Percentiles rank a stretch among this genome's conserved stretches.
Conservation (phyloP, 257 asterid species). For the Ilex asprella region DNA sequence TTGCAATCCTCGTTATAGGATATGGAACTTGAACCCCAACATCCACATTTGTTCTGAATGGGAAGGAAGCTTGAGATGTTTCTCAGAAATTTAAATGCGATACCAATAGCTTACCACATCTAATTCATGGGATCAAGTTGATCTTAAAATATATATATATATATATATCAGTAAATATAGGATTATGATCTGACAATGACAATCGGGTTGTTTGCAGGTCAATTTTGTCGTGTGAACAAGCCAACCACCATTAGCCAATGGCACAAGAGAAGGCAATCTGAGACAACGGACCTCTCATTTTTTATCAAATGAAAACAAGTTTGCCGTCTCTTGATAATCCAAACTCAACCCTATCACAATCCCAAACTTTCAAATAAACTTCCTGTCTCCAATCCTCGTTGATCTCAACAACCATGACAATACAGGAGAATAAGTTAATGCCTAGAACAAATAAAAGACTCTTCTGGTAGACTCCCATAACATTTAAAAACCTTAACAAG, state of each 20-base stretch:
- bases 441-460: conserved; percentile 3
- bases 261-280: background rate
- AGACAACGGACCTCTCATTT: background rate
- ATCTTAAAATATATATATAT: too few species aligned
- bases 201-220: conserved; percentile 1
- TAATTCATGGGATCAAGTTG: too few species aligned
- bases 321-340: conserved; percentile 54
- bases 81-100: too few species aligned
- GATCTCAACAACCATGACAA: conserved; percentile 13
- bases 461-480: background rate
- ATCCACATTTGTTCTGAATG: too few species aligned
- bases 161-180: too few species aligned
- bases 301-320: conserved; percentile 8
- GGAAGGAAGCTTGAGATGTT: too few species aligned
- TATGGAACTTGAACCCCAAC: too few species aligned
- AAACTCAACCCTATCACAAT: conserved; percentile 22
- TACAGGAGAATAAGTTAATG: conserved; percentile 10
- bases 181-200: background rate
- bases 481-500: conserved; percentile 25
- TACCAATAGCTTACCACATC: too few species aligned
- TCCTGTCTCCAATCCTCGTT: conserved; percentile 3
- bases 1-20: too few species aligned
- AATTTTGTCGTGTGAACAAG: background rate
- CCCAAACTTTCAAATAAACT: conserved; percentile 13
- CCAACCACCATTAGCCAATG: background rate